These are phyloP conservation scores for Diplosphaera chodatii DNA, from an alignment of 139 green algal species.

Conservation along the genomic window DNA sequence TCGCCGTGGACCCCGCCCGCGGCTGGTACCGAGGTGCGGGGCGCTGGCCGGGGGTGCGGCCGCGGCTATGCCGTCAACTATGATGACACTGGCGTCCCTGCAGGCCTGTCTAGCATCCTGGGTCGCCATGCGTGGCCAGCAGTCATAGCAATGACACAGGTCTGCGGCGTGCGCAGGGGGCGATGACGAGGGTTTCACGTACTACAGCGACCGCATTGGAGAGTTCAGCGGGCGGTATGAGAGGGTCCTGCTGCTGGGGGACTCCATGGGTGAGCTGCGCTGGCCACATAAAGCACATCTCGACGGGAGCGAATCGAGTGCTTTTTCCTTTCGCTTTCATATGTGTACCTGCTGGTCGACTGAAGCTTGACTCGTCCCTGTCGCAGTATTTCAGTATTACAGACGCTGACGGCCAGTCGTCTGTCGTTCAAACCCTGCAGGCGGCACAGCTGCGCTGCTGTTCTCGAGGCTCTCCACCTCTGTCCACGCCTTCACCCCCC, in stretches of 20 bases:
- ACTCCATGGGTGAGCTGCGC: slow-evolving; percentile 80
- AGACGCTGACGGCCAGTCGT: too few species aligned
- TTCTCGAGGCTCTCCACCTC: slow-evolving; percentile 65
- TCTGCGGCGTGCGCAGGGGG: slow-evolving; percentile 17
- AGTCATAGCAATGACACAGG: too few species aligned
- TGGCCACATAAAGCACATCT: too few species aligned
- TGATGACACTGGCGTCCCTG: too few species aligned
- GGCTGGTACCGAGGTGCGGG: slow-evolving; percentile 61
- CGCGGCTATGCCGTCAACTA: too few species aligned
- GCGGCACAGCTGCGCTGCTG: slow-evolving; percentile 60
- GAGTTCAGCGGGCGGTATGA: slow-evolving; percentile 46
- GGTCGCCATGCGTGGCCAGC: too few species aligned
- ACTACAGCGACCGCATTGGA: slow-evolving; percentile 31
- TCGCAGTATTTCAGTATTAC: too few species aligned
- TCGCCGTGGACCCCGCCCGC: slow-evolving; percentile 67
- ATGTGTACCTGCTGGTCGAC: neutral
- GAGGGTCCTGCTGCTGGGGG: slow-evolving; percentile 78
- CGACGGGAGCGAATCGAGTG: too few species aligned
- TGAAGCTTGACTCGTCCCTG: too few species aligned
- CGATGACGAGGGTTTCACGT: slow-evolving; percentile 26
- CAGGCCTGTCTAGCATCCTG: too few species aligned
- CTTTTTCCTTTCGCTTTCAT: neutral
- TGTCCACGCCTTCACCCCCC: slow-evolving; percentile 82
- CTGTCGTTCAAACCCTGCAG: neutral
- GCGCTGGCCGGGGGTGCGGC: too few species aligned